Evolutionary conservation across 177 flowering plant species (phyloP), one percentile per base, ranked within the genome.

Genomic region (Vitis hybrid): DNA sequence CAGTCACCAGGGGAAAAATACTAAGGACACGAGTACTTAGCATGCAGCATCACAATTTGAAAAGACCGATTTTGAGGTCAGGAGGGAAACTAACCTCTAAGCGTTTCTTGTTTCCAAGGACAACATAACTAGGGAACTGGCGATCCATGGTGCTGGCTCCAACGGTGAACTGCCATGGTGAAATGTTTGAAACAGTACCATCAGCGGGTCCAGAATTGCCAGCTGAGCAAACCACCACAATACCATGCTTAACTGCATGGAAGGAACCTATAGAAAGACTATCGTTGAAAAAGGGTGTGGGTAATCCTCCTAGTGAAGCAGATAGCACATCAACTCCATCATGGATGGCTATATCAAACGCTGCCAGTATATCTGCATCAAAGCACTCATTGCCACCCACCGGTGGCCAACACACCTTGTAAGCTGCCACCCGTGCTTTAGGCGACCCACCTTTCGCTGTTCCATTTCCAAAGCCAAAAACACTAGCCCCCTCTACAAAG

Each of bases 131-230:
- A 1, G 68, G 72, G 56, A 85, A 87, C 61, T 79, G 79, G 2
- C 92, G 74, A 62, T 85, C 90, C 62, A 81, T 77, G 14, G 88
- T 83, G 68, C 88, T 83, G 9, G 92, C 92, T 3, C 78, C 92
- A 14, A 86, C 87, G 0, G 85, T 82, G 72, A 79, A 72, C 59
- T 55, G 29, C 85, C 85, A 82, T 0, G 85, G 85, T 0, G 85
- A 73, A 19, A 77, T 2, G 48, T 82, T 79, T 50, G 75, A n/a
- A 10, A 72, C 82, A 2, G 81, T 77, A 9, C 39, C 69, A 19
- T 64, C 77, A 10, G 55, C 67, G 14, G 85, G 82, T 3, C 85
- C 85, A 19, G 81, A 75, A 58, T 82, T 82, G 0, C 85, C 85
- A 4, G 85, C 85, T 0, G 82, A 79, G 69, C 77, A 70, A n/a